phyloP scores from a whole-genome alignment of 2,329 filamentous ascomycete species.

The Trichoderma lentiforme region DNA sequence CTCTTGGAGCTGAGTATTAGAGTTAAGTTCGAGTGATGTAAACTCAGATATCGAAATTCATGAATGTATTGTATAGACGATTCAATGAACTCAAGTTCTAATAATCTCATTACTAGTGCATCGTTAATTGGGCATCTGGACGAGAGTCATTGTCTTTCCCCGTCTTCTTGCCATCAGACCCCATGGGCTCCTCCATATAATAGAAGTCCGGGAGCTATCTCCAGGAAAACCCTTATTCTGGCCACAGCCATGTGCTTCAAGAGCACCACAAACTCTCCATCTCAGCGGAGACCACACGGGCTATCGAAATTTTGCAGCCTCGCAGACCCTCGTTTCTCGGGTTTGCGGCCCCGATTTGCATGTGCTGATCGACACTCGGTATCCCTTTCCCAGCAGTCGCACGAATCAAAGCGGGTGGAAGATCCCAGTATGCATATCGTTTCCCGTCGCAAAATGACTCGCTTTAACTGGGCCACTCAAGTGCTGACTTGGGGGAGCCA shows the following conservation, averaged over 20 bases:
- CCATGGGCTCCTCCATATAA: neutral
- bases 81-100: neutral
- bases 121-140: neutral
- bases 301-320: neutral
- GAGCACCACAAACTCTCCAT: neutral
- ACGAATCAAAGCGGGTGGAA: neutral
- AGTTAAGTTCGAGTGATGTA: neutral
- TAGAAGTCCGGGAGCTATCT: neutral
- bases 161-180: neutral
- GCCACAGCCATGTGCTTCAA: neutral
- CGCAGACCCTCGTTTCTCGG: neutral
- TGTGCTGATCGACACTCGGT: slow-evolving; percentile 2
- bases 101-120: neutral
- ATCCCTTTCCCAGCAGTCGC: neutral
- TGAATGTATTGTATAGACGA: neutral
- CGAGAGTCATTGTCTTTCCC: neutral
- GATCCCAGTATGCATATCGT: slow-evolving; percentile 3
- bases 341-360: neutral
- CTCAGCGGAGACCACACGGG: neutral
- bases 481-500: neutral
- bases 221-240: neutral
- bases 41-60: neutral
- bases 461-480: neutral
- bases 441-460: slow-evolving; percentile 10
- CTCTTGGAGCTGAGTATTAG: neutral